Conservation (phyloP, 2,329 filamentous ascomycete species). For the Talaromyces sp. region DNA sequence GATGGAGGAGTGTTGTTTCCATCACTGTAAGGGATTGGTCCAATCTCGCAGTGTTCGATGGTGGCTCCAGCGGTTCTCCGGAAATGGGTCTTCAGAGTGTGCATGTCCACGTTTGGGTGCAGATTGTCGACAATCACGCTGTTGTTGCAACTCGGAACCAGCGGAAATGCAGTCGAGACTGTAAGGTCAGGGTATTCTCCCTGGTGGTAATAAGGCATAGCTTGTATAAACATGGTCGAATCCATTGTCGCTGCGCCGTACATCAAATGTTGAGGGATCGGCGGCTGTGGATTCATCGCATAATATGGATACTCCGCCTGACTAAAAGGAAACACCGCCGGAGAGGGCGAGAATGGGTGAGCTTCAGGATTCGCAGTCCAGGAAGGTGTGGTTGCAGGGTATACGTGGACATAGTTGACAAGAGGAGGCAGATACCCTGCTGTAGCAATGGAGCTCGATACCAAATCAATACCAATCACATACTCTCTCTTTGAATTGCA, state of each 20-base stretch:
- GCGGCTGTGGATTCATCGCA: background rate
- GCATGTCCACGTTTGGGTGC: slow-evolving; percentile 20
- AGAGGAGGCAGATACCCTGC: background rate
- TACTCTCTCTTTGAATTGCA: too few species aligned
- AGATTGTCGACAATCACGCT: slow-evolving; percentile 23
- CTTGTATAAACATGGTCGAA: background rate
- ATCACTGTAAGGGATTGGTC: background rate
- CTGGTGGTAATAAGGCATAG: background rate
- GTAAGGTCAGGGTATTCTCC: background rate
- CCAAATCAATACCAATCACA: background rate
- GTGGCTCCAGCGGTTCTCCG: slow-evolving; percentile 17
- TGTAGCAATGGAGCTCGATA: background rate
- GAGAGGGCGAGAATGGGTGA: background rate
- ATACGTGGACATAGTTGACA: background rate
- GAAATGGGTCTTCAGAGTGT: slow-evolving; percentile 24
- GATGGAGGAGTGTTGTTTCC: background rate
- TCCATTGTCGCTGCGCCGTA: background rate
- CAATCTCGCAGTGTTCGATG: slow-evolving; percentile 28
- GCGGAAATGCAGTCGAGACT: background rate
- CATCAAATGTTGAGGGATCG: background rate
- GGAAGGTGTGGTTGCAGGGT: background rate
- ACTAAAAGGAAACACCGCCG: background rate
- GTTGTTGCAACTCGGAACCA: background rate
- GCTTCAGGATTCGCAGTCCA: background rate
- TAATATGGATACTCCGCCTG: background rate